Conservation (phyloP, 2,329 filamentous ascomycete species). For the Aspergillus ibericus region DNA sequence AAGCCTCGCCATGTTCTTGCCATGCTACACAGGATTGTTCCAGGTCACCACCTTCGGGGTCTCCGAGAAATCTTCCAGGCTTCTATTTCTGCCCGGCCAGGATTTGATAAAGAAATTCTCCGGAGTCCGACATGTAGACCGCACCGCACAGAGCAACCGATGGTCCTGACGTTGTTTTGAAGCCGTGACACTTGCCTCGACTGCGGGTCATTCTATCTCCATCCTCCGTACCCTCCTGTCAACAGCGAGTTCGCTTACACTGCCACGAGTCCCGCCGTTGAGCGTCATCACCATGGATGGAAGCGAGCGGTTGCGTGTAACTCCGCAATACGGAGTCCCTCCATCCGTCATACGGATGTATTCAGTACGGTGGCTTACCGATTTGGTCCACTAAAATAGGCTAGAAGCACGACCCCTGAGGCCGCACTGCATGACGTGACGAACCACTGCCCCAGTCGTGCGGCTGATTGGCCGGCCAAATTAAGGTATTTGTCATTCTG, state of each 20-base stretch:
- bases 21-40: neutral
- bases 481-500: slow-evolving; percentile 30
- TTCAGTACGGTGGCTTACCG: neutral
- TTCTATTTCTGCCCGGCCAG: neutral
- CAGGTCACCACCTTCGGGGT: neutral
- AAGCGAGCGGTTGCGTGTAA: neutral
- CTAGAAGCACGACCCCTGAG: slow-evolving; percentile 21
- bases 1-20: neutral
- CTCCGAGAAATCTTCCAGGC: neutral
- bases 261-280: neutral
- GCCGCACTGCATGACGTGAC: slow-evolving; percentile 18
- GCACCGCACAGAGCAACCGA: slow-evolving; percentile 7
- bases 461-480: slow-evolving; percentile 18
- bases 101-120: neutral
- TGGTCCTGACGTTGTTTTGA: neutral
- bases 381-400: slow-evolving; percentile 8
- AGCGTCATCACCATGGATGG: neutral
- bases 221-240: neutral
- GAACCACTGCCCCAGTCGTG: slow-evolving; percentile 9
- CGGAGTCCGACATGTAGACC: neutral
- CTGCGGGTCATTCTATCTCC: neutral
- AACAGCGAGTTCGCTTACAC: neutral
- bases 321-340: slow-evolving; percentile 10
- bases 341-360: slow-evolving; percentile 2
- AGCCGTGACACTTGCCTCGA: neutral